Base-by-base conservation (phyloP, 2,329 filamentous ascomycete species). In the Neofusicoccum ribis region DNA sequence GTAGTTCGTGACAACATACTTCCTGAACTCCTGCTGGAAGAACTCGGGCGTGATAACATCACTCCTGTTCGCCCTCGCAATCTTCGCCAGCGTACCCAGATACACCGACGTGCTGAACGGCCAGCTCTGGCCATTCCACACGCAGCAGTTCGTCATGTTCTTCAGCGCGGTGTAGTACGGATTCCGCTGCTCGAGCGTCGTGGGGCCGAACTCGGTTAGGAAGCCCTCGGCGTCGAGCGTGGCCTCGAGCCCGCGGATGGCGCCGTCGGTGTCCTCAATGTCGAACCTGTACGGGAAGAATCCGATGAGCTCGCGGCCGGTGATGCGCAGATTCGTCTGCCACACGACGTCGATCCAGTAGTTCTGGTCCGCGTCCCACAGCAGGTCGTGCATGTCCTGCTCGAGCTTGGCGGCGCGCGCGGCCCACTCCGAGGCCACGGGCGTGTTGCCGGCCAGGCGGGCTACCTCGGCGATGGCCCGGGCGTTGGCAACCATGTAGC, bases 21-120 rank as follows among this genome's bases (percentile, higher is more conserved):
- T 78, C 20, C 72, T 69, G 7, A 82, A 70, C 17, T 78, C 74
- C 1, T 74, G 64, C 41, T 76, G 67, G 67, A 81, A 82, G 63
- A 81, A 74, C 0, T 76, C 72, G 0, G 75, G 69, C 0, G 76
- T 80, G 23, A 77, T 70, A 56, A 77, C 72, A 34, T 72, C 0
- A 76, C 17, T 68, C 65, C 43, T 49, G 60, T 27, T 69, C 67
- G 43, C 69, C 67, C 39, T 70, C 64, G 17, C 70, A 75, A 2
- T 77, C 77, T 0, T 81, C 80, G 0, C 85, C 83, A 0, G 81
- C 83, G 14, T 89, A 84, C 54, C 83, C 82, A 0, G 84, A 75
- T 66, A 43, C 15, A 60, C 34, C 8, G 15, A 7, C 3, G 56
- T 62, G 23, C 23, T 54, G 7, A 59, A 60, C 5, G 56, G 56